Percentiles rank a stretch among this genome's conserved stretches.
phyloP scores from a whole-genome alignment of 306 rosid species.

The Quercus bicolor region DNA sequence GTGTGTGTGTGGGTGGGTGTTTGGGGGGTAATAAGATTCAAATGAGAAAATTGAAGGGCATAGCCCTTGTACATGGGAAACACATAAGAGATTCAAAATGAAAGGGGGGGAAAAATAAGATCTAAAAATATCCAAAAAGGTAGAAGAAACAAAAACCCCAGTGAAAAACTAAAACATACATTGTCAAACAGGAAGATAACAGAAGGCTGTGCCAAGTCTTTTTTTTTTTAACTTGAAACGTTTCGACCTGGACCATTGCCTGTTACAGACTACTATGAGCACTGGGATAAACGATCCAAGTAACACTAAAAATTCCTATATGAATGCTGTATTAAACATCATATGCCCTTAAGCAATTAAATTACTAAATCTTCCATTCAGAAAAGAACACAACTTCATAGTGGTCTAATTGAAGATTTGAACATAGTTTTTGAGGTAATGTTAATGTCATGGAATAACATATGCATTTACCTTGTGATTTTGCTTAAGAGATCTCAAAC shows the following conservation, averaged over 20 bases:
- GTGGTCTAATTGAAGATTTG: constrained; percentile 7
- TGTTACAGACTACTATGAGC: background rate
- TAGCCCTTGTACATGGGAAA: no score
- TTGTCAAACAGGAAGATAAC: background rate
- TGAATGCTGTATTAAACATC: background rate
- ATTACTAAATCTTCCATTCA: background rate
- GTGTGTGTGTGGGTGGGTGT: no score
- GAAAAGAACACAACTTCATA: background rate
- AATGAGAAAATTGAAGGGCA: no score
- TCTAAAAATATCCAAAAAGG: no score
- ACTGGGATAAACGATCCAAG: background rate
- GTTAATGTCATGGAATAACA: background rate
- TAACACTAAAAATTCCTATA: background rate
- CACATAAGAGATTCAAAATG: no score
- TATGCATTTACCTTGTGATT: constrained; percentile 73
- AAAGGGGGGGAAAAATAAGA: no score
- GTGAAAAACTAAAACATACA: no score
- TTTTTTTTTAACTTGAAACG: background rate
- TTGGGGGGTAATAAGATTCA: no score
- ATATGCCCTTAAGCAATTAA: background rate
- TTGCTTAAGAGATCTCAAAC: constrained; percentile 86
- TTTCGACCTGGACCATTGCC: background rate
- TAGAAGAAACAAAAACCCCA: no score
- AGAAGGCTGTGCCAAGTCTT: background rate
- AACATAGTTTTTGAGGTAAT: background rate